Percentiles rank a stretch among this genome's conserved stretches.
Conservation (phyloP, 768 basidiomycete species). For the Auricularia auricula-judae region DNA sequence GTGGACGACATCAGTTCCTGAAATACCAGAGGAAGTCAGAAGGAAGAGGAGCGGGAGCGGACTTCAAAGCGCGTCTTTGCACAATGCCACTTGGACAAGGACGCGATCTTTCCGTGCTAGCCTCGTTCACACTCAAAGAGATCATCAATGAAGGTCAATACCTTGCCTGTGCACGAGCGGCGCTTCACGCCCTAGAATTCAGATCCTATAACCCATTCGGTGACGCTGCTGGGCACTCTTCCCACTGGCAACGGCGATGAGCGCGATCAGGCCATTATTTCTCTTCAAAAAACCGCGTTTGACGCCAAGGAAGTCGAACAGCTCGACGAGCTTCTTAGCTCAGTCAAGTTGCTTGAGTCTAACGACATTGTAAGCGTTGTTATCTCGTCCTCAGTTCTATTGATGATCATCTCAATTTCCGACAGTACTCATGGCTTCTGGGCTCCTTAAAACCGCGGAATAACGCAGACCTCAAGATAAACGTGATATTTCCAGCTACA, state of each 20-base stretch:
- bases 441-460: slow-evolving; percentile 48
- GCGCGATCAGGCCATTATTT: slow-evolving; percentile 51
- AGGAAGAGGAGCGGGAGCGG: neutral
- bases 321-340: slow-evolving; percentile 25
- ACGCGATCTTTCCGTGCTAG: slow-evolving; percentile 6
- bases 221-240: slow-evolving; percentile 61
- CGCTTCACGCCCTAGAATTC: neutral
- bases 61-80: neutral
- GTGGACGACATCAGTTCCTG: neutral
- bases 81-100: neutral
- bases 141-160: slow-evolving; percentile 39
- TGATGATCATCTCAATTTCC: neutral
- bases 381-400: neutral
- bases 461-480: slow-evolving; percentile 67
- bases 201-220: slow-evolving; percentile 51
- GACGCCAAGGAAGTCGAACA: slow-evolving; percentile 26
- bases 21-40: neutral
- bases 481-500: slow-evolving; percentile 79
- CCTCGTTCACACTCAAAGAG: slow-evolving; percentile 9
- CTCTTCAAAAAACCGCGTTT: slow-evolving; percentile 67
- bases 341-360: slow-evolving; percentile 37
- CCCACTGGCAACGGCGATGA: slow-evolving; percentile 9
- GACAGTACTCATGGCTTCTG: slow-evolving; percentile 72
- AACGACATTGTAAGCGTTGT: slow-evolving; percentile 53
- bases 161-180: neutral